These are phyloP conservation scores for Nephelium lappaceum DNA, from an alignment of 345 rosid genomes.

Conservation along the genomic window DNA sequence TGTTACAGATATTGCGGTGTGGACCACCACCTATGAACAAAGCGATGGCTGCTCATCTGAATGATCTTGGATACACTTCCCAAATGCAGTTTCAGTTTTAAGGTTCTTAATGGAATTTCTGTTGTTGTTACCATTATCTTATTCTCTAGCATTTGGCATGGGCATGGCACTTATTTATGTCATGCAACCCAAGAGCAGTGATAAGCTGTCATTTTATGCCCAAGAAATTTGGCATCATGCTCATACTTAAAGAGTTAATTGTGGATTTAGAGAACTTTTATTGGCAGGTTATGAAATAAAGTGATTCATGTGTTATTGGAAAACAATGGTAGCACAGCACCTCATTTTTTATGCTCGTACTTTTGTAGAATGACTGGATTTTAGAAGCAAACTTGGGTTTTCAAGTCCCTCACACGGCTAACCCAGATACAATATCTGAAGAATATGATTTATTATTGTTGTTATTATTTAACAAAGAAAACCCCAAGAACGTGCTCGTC, in stretches of 20 bases:
- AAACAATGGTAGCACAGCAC: not conserved
- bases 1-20: conserved; percentile 53
- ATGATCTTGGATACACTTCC: conserved; percentile 55
- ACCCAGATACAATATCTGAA: no score
- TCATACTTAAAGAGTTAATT: not conserved
- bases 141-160: not conserved
- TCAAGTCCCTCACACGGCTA: not conserved
- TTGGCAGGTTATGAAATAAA: not conserved
- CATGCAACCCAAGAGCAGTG: not conserved
- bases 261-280: not conserved
- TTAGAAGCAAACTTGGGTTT: no score
- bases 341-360: not conserved
- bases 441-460: no score
- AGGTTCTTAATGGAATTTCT: conserved; percentile 5
- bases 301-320: not conserved
- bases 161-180: not conserved
- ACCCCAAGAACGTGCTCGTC: no score
- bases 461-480: no score
- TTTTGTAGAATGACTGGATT: not conserved
- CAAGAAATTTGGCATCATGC: no score
- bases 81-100: conserved; percentile 71
- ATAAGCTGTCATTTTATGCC: no score
- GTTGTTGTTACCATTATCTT: not conserved
- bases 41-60: conserved; percentile 62
- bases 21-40: conserved; percentile 75